Evolutionary conservation across 129 eudicot genomes (phyloP).

Genomic region (Lactuca sativa): DNA sequence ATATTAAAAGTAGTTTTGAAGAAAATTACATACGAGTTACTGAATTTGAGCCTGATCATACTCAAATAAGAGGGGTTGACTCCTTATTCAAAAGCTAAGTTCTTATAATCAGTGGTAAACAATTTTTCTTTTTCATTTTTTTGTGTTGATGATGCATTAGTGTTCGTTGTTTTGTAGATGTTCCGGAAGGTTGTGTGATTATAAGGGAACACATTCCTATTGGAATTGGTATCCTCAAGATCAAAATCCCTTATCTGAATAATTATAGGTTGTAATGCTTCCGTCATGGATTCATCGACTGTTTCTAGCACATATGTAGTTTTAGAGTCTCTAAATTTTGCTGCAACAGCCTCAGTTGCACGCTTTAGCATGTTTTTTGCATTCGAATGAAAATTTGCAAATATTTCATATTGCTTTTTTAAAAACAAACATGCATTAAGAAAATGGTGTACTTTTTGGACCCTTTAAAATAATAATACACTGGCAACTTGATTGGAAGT

Average conservation of each 20-base stretch:
- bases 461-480: conserved; percentile 50
- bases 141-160: too few relatives aligned
- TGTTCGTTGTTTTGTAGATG: too few relatives aligned
- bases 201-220: too few relatives aligned
- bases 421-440: conserved; percentile 14
- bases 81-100: too few relatives aligned
- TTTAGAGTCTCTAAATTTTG: conserved; percentile 62
- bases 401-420: background rate
- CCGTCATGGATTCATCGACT: conserved; percentile 30
- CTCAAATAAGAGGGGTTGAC: too few relatives aligned
- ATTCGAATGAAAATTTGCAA: conserved; percentile 37
- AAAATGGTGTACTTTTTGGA: conserved; percentile 43
- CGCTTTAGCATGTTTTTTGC: conserved; percentile 48
- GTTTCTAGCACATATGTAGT: conserved; percentile 59
- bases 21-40: too few relatives aligned
- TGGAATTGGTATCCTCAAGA: conserved; percentile 35
- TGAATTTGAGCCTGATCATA: too few relatives aligned
- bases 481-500: conserved; percentile 69
- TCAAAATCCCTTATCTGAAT: conserved; percentile 58
- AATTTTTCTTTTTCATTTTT: too few relatives aligned
- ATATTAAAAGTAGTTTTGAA: too few relatives aligned
- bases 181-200: too few relatives aligned
- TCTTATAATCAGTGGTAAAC: too few relatives aligned
- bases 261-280: conserved; percentile 45
- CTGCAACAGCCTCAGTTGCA: conserved; percentile 56